Evolutionary conservation across 371 early-diverging fungal genomes (phyloP), one percentile per base, ranked within the genome.

Genomic region (Rhizopus stolonifer): DNA sequence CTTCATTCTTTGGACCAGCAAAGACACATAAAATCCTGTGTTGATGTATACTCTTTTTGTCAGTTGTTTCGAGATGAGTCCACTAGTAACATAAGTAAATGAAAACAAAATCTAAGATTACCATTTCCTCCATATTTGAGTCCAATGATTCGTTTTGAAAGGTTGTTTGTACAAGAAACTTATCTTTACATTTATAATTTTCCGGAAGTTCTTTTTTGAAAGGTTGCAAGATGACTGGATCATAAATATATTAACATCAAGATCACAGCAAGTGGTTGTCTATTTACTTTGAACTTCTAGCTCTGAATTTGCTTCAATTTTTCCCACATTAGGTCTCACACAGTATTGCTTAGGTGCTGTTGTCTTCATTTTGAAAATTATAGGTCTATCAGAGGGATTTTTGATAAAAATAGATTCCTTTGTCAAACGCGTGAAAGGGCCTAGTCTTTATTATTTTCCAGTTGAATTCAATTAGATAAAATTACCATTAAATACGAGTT

Each of bases 271-370:
- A n/a, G 4, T 11, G 36, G 36, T 0, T 36, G 11, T 14, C 9
- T 14, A 32, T 53, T 65, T 82, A 89, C 90, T 81, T 72, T 91
- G 87, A 17, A 97, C 87, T 52, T 91, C 86, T 40, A 88, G 72
- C 18, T 83, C 62, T 22, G 77, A 70, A 32, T 86, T 82, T 4
- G 95, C 85, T 26, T 85, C 85, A 48, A 99, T 80, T 42, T 84
- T 72, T 18, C 97, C 97, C 29, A 92, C 84, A 78, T 96, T 99
- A 45, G 99, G 98, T 23, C 95, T 86, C 31, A 99, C 94, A 61
- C 93, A 94, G 70, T 96, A 99, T 67, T 93, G 92, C 72, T 94
- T 94, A 17, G 99, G 99, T 0, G 95, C 93, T 7, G 98, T 99
- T 4, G 99, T 99, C 66, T 96, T 96, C 66, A 99, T 92, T 74